These are phyloP conservation scores for Gracilaria gracilis DNA, from an alignment of 23 red algal species.

Conservation along the genomic window DNA sequence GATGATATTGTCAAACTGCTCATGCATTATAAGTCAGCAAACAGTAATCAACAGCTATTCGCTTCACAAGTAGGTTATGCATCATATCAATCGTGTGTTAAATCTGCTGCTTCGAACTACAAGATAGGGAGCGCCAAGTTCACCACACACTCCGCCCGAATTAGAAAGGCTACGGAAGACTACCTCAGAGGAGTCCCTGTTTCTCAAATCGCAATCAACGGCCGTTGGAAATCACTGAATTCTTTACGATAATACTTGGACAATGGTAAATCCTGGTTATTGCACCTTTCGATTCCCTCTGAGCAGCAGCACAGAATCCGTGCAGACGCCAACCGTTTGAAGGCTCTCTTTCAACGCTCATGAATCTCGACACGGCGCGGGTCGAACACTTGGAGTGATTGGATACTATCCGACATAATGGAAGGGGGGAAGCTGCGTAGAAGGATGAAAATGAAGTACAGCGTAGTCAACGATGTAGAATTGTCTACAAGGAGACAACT, in stretches of 20 bases:
- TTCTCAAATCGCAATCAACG: not conserved
- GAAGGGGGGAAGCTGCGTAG: too few relatives aligned
- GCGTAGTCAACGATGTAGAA: too few relatives aligned
- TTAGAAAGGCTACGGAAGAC: not conserved
- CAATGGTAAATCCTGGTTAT: not conserved
- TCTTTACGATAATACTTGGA: not conserved
- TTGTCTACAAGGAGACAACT: too few relatives aligned
- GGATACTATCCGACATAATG: too few relatives aligned
- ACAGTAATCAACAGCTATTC: not conserved
- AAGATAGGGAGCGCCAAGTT: not conserved
- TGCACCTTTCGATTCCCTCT: not conserved
- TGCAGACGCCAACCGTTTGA: too few relatives aligned
- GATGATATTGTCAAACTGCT: not conserved
- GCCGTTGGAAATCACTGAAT: not conserved
- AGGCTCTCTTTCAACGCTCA: too few relatives aligned
- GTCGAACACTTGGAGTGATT: too few relatives aligned
- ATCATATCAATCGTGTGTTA: not conserved
- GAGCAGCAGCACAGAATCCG: not conserved
- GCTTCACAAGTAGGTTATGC: not conserved
- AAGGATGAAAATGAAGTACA: too few relatives aligned
- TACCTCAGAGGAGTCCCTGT: not conserved
- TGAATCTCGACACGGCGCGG: too few relatives aligned
- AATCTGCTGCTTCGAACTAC: not conserved
- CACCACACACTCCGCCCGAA: constrained; percentile 9
- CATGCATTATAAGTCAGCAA: not conserved